Evolutionary conservation across 78 protist genomes (phyloP), one percentile per base, ranked within the genome.

Genomic region (Mastigamoeba balamuthi): DNA sequence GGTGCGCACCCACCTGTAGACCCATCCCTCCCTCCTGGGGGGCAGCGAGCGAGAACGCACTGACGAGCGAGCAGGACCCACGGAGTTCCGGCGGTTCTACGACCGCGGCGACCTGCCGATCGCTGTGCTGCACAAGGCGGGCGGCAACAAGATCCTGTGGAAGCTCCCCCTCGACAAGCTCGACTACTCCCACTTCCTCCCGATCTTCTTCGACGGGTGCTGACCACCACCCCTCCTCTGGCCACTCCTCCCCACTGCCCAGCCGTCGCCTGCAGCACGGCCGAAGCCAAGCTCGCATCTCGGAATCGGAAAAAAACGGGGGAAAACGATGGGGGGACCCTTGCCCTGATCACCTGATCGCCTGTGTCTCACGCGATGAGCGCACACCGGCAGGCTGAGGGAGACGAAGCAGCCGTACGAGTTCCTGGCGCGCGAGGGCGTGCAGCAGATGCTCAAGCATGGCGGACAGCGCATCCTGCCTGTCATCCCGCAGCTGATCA

Each of bases 21-120:
- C n/a, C n/a, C n/a, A n/a, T n/a, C n/a, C n/a, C n/a, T n/a, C n/a
- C n/a, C n/a, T n/a, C n/a, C n/a, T n/a, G n/a, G n/a, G n/a, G n/a
- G n/a, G n/a, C n/a, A n/a, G n/a, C n/a, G n/a, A n/a, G n/a, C n/a
- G n/a, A n/a, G n/a, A n/a, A n/a, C n/a, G n/a, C n/a, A n/a, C n/a
- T n/a, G n/a, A n/a, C n/a, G n/a, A n/a, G n/a, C n/a, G n/a, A 6
- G 36, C 73, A 69, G 73, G 36, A 7, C 69, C 88, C 6, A 88
- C 89, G 1, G 83, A 85, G 37, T 93, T 93, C 65, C 77, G 93
- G 25, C 43, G 79, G 3, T 91, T 88, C 44, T 95, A 95, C 81
- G 96, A 90, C 48, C 79, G 98, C 0, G 98, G 98, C 4, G 98
- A 95, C 75, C 68, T 95, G 29, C 98, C 96, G 27, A 86, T 94